Conservation (phyloP, 1,139 yeast genomes). For the Blastobotrys aristatus region DNA sequence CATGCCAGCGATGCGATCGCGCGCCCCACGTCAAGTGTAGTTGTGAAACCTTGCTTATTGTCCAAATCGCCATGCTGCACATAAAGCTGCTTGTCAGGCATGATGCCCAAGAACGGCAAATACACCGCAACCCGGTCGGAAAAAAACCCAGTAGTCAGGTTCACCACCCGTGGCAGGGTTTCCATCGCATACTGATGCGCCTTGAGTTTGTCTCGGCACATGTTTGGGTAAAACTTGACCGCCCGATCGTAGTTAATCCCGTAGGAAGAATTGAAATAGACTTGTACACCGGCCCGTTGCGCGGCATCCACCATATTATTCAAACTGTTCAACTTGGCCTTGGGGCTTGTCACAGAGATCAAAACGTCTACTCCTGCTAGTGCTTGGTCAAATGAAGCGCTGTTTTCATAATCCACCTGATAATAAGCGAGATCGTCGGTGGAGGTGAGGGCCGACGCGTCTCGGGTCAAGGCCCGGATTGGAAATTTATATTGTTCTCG, state of each 20-base stretch:
- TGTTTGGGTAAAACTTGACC: conserved; percentile 3
- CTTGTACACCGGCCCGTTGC: conserved; percentile 41
- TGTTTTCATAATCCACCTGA: conserved; percentile 14
- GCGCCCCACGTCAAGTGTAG: conserved; percentile 4
- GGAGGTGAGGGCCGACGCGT: conserved; percentile 36
- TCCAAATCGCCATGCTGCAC: conserved; percentile 4
- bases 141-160: conserved; percentile 1
- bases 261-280: conserved; percentile 59
- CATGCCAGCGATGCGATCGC: conserved; percentile 6
- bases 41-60: conserved; percentile 2
- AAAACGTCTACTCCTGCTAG: conserved; percentile 49
- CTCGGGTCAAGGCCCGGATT: conserved; percentile 48
- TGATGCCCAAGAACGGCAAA: background rate
- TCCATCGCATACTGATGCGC: background rate
- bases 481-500: conserved; percentile 45
- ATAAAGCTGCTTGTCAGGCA: conserved; percentile 4
- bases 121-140: background rate
- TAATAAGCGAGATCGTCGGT: conserved; percentile 29
- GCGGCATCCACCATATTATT: conserved; percentile 41
- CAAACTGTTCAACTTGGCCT: conserved; percentile 17
- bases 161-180: background rate
- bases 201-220: background rate
- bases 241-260: conserved; percentile 41
- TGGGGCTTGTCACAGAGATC: conserved; percentile 37
- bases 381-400: conserved; percentile 31